phyloP scores from a whole-genome alignment of 495 filamentous ascomycete genomes.

The Rhypophila decipiens region DNA sequence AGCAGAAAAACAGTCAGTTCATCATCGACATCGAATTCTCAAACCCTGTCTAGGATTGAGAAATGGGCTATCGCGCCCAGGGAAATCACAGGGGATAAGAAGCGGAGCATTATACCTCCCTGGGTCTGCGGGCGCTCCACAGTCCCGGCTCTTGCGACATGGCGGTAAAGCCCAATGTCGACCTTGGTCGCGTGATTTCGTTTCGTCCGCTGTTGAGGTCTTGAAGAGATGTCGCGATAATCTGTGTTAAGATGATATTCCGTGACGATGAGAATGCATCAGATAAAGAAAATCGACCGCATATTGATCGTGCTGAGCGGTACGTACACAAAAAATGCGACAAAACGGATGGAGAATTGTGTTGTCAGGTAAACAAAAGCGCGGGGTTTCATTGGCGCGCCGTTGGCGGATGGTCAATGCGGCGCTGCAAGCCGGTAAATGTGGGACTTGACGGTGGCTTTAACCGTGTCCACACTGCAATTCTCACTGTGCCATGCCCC shows the following conservation, averaged over 20 bases:
- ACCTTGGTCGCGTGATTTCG: background rate
- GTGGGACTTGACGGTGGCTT: slow-evolving; percentile 8
- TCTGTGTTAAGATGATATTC: too few relatives aligned
- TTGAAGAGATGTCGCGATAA: background rate
- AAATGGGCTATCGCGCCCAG: background rate
- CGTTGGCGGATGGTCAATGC: background rate
- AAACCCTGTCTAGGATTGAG: background rate
- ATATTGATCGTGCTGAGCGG: background rate
- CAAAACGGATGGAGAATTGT: background rate
- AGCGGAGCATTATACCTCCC: slow-evolving; percentile 52
- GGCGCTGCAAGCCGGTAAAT: slow-evolving; percentile 1
- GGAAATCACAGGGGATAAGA: background rate
- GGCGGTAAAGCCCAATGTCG: slow-evolving; percentile 12
- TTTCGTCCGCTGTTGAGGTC: background rate
- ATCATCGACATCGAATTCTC: background rate
- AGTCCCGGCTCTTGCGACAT: slow-evolving; percentile 74
- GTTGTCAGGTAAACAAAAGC: slow-evolving; percentile 26
- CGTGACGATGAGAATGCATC: too few relatives aligned
- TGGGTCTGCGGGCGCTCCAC: slow-evolving; percentile 65
- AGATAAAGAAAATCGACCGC: too few relatives aligned
- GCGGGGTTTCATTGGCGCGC: slow-evolving; percentile 15
- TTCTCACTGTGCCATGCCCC: too few relatives aligned
- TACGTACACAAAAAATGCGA: background rate
- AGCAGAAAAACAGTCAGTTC: slow-evolving; percentile 2
- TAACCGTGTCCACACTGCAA: background rate